A percentile compares a stretch with the other conserved stretches of the same genome.
Evolutionary conservation across 1,284 basidiomycete genomes (phyloP).

Genomic region (Ganoderma sinense): DNA sequence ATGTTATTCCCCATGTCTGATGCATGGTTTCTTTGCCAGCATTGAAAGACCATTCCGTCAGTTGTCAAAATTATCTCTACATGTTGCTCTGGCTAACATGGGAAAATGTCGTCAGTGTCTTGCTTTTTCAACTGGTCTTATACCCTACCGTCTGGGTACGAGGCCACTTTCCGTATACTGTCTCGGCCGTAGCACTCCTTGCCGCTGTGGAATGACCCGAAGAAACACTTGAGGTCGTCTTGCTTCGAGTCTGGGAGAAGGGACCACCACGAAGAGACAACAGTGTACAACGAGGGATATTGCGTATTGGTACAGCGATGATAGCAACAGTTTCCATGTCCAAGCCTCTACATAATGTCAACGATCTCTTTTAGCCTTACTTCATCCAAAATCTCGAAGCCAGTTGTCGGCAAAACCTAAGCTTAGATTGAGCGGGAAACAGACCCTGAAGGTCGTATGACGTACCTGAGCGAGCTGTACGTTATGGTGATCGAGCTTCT

Average conservation of each 20-base stretch:
- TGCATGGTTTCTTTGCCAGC: too few species aligned
- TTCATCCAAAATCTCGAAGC: slow-evolving; percentile 12
- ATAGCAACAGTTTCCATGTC: slow-evolving; percentile 10
- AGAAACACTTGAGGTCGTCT: too few species aligned
- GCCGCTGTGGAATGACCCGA: too few species aligned
- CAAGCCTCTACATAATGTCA: slow-evolving; percentile 9
- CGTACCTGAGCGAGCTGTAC: slow-evolving; percentile 94
- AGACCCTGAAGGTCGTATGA: slow-evolving; percentile 12
- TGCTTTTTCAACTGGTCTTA: too few species aligned
- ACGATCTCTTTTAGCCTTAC: slow-evolving; percentile 15
- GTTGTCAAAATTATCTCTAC: too few species aligned
- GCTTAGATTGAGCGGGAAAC: not conserved
- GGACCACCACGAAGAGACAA: not conserved
- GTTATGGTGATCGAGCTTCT: slow-evolving; percentile 98
- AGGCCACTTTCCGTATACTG: too few species aligned
- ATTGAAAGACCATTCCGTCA: too few species aligned
- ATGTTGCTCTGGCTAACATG: too few species aligned
- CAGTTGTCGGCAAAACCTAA: slow-evolving; percentile 2
- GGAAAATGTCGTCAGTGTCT: too few species aligned
- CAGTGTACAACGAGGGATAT: not conserved
- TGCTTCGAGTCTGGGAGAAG: not conserved
- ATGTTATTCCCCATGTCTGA: too few species aligned
- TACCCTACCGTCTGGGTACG: too few species aligned
- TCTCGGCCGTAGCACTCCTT: too few species aligned
- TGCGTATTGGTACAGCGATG: slow-evolving; percentile 12